Conservation (phyloP, 2,329 filamentous ascomycete genomes). For the Sporothrix mexicana region DNA sequence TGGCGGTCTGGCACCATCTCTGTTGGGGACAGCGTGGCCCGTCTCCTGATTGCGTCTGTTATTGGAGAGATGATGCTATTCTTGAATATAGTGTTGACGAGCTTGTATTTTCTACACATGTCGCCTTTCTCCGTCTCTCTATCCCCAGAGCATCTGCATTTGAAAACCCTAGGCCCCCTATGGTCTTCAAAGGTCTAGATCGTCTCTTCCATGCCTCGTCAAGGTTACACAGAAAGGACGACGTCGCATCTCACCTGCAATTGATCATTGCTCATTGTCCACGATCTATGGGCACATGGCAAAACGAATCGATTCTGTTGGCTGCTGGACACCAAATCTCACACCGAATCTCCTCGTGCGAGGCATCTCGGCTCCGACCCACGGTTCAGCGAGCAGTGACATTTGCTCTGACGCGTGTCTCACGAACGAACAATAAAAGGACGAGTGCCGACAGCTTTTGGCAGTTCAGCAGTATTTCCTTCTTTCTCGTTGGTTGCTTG, state of each 20-base stretch:
- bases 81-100: background rate
- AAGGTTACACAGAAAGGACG: slow-evolving; percentile 12
- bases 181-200: slow-evolving; percentile 2
- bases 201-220: background rate
- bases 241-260: background rate
- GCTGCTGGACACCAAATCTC: background rate
- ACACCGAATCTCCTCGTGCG: slow-evolving; percentile 6
- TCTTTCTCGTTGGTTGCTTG: no score
- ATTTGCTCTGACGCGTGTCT: background rate
- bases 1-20: background rate
- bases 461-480: no score
- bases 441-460: background rate
- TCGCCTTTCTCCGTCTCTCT: background rate
- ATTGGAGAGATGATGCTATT: slow-evolving; percentile 14
- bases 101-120: background rate
- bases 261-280: background rate
- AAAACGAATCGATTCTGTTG: background rate
- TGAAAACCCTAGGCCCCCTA: background rate
- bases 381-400: background rate
- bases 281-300: background rate
- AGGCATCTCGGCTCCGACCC: slow-evolving; percentile 18
- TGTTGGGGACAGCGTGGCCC: background rate
- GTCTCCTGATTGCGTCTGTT: slow-evolving; percentile 1
- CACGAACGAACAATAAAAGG: background rate
- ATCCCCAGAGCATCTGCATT: background rate